Evolutionary conservation across 352 stramenopile species (phyloP).

Genomic region (Phytophthora cactorum): DNA sequence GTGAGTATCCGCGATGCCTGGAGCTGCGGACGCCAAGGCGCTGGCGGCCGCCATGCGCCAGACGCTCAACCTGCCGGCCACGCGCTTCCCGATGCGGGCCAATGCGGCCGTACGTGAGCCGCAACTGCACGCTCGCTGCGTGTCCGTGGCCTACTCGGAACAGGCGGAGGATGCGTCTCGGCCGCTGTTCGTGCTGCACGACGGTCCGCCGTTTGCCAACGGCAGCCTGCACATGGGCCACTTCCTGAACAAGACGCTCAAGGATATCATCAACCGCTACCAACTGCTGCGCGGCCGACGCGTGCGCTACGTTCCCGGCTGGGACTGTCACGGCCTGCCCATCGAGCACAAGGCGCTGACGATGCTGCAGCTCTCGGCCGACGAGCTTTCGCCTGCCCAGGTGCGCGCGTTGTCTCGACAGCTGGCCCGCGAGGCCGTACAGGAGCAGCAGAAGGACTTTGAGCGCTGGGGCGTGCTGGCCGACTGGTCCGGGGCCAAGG

Average conservation of each 20-base stretch:
- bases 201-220: conserved; percentile 99
- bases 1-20: conserved; percentile 14
- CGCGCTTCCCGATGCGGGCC: conserved; percentile 96
- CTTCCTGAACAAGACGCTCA: conserved; percentile 93
- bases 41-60: conserved; percentile 79
- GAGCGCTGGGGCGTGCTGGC: conserved; percentile 95
- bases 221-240: conserved; percentile 98
- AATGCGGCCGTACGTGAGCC: conserved; percentile 90
- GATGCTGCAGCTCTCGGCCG: conserved; percentile 75
- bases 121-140: conserved; percentile 70
- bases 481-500: conserved; percentile 75
- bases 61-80: conserved; percentile 96
- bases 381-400: conserved; percentile 84
- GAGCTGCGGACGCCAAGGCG: conserved; percentile 57
- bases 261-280: conserved; percentile 99
- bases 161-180: conserved; percentile 40
- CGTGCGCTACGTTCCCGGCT: conserved; percentile 97
- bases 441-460: conserved; percentile 93
- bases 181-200: conserved; percentile 94
- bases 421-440: conserved; percentile 94
- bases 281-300: conserved; percentile 94
- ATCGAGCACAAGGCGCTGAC: conserved; percentile 99
- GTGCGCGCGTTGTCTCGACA: conserved; percentile 91
- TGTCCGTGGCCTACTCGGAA: conserved; percentile 63
- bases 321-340: conserved; percentile 99